A percentile compares a stretch with the other conserved stretches of the same genome.
These are phyloP conservation scores for Yamadazyma dushanensis DNA, from an alignment of 1,139 yeast species.

Conservation along the genomic window DNA sequence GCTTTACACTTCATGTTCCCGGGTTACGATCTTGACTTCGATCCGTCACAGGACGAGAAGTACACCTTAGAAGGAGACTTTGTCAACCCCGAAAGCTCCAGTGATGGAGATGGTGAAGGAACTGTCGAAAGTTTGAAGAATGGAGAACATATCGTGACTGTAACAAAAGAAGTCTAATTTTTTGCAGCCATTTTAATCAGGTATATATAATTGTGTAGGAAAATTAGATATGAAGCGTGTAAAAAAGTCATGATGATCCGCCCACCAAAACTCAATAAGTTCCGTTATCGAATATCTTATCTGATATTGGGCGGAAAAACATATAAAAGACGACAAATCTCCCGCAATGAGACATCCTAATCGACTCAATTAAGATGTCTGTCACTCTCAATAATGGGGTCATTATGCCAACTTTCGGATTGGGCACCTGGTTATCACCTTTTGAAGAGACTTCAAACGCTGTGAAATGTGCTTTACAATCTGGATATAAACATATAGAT, in stretches of 20 bases:
- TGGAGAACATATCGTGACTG: slow-evolving; percentile 1
- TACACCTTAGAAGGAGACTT: slow-evolving; percentile 7
- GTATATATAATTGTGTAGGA: no score
- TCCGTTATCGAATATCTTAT: no score
- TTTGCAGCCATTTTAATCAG: not conserved
- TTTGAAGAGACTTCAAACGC: slow-evolving; percentile 18
- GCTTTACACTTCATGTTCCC: slow-evolving; percentile 16
- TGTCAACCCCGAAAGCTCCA: not conserved
- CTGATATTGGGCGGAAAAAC: no score
- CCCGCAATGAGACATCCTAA: no score
- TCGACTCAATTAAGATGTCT: no score
- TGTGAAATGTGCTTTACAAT: slow-evolving; percentile 34
- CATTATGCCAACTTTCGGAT: slow-evolving; percentile 20
- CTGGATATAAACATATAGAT: slow-evolving; percentile 66
- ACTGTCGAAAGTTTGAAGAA: slow-evolving; percentile 82
- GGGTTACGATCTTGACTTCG: slow-evolving; percentile 4
- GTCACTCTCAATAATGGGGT: slow-evolving; percentile 15
- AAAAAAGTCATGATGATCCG: no score
- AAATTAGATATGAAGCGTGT: no score
- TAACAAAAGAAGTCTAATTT: slow-evolving; percentile 2
- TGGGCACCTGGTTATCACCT: slow-evolving; percentile 24
- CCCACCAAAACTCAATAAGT: no score
- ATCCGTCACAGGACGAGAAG: slow-evolving; percentile 3
- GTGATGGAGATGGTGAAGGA: slow-evolving; percentile 50
- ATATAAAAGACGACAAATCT: no score